These are phyloP conservation scores for Fusarium metavorans DNA, from an alignment of 2,329 filamentous ascomycete species.

Conservation along the genomic window DNA sequence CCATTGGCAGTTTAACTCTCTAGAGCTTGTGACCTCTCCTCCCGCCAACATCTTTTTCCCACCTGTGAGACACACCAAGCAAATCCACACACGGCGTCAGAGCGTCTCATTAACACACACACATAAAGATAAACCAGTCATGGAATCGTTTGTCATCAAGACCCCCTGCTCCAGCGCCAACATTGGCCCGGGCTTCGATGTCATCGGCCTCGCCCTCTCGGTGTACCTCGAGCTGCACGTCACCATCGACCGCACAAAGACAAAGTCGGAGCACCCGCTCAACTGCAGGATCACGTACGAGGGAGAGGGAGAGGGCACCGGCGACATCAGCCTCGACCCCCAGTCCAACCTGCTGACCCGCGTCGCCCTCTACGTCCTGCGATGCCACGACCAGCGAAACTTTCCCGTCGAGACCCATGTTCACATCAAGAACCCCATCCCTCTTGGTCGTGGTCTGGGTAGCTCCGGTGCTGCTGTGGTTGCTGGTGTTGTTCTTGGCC, in stretches of 20 bases:
- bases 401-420: slow-evolving; percentile 91
- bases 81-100: background rate
- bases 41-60: background rate
- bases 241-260: slow-evolving; percentile 73
- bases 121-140: slow-evolving; percentile 45
- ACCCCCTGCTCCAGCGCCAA: slow-evolving; percentile 97
- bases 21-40: slow-evolving; percentile 7
- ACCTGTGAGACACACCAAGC: background rate
- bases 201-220: slow-evolving; percentile 93
- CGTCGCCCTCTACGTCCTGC: slow-evolving; percentile 92
- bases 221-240: slow-evolving; percentile 93
- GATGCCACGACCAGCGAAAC: slow-evolving; percentile 86
- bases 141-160: slow-evolving; percentile 77
- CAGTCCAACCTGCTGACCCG: slow-evolving; percentile 93
- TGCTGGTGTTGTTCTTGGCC: slow-evolving; percentile 91
- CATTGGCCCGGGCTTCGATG: slow-evolving; percentile 97
- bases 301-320: slow-evolving; percentile 77
- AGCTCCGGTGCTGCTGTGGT: slow-evolving; percentile 96
- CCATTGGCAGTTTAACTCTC: slow-evolving; percentile 29
- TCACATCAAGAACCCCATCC: slow-evolving; percentile 96
- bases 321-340: slow-evolving; percentile 84
- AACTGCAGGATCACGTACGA: slow-evolving; percentile 95
- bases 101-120: slow-evolving; percentile 16
- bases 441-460: slow-evolving; percentile 90
- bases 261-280: slow-evolving; percentile 69